A percentile compares a stretch with the other conserved stretches of the same genome.
Evolutionary conservation across 2,329 filamentous ascomycete genomes (phyloP).

Genomic region (Aureobasidium vineae): DNA sequence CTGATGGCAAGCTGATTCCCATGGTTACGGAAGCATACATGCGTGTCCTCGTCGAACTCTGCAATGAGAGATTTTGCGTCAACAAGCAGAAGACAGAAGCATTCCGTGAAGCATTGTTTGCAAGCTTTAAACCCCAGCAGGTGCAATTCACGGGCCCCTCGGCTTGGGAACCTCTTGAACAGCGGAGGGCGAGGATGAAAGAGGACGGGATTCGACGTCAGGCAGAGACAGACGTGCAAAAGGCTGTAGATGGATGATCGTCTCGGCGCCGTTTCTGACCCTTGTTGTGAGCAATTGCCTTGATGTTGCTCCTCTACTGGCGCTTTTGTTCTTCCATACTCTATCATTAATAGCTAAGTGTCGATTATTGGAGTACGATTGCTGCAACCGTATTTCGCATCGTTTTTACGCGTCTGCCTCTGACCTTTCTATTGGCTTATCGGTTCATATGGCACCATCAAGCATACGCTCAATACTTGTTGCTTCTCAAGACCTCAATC

Average conservation of each 20-base stretch:
- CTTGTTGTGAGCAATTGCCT: background rate
- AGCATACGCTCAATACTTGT: background rate
- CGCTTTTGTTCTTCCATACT: too few species aligned
- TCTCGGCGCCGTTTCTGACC: background rate
- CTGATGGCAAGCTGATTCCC: constrained; percentile 46
- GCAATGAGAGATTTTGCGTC: constrained; percentile 70
- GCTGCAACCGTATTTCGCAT: too few species aligned
- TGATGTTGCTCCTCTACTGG: background rate
- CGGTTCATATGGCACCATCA: background rate
- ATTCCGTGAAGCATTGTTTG: constrained; percentile 56
- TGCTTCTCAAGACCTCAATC: background rate
- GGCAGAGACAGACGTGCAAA: background rate
- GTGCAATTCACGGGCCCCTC: background rate
- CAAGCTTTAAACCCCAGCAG: constrained; percentile 36
- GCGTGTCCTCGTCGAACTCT: constrained; percentile 62
- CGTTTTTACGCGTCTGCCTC: background rate
- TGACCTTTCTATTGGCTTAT: background rate
- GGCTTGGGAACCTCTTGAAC: constrained; percentile 14
- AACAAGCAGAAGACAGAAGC: constrained; percentile 66
- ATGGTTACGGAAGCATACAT: constrained; percentile 69
- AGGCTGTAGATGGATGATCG: background rate
- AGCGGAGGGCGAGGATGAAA: constrained; percentile 13
- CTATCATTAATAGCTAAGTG: too few species aligned
- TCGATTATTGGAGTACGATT: too few species aligned
- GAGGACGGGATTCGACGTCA: background rate